Percentiles rank a stretch among this genome's conserved stretches.
phyloP scores from a whole-genome alignment of 371 early-diverging fungal genomes.

The Blastocladiella emersonii region DNA sequence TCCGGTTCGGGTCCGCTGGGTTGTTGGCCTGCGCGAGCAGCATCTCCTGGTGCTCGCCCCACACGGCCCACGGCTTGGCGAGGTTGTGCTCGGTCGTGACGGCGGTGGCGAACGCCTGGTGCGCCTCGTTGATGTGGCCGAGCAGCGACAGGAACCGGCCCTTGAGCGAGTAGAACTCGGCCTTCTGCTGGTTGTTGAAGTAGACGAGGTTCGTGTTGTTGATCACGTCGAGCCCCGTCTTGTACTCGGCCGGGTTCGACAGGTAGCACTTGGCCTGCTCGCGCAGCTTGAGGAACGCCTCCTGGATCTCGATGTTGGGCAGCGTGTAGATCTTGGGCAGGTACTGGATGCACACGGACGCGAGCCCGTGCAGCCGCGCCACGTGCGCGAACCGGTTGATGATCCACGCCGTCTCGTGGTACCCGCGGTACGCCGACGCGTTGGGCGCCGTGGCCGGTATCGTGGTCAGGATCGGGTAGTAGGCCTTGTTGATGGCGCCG shows the following conservation, averaged over 20 bases:
- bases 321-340: conserved; percentile 94
- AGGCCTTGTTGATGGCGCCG: conserved; percentile 85
- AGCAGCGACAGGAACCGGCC: conserved; percentile 87
- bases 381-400: conserved; percentile 98
- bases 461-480: conserved; percentile 47
- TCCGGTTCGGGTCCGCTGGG: not conserved
- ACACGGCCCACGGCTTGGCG: conserved; percentile 92
- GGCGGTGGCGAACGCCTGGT: conserved; percentile 83
- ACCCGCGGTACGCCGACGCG: conserved; percentile 90
- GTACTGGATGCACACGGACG: conserved; percentile 84
- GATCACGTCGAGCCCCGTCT: conserved; percentile 92
- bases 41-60: conserved; percentile 91
- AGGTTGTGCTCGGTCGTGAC: conserved; percentile 78
- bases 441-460: conserved; percentile 21
- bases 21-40: conserved; percentile 46
- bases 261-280: conserved; percentile 98
- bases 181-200: conserved; percentile 83
- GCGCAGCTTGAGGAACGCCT: conserved; percentile 91
- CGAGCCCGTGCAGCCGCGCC: conserved; percentile 88
- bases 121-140: conserved; percentile 75
- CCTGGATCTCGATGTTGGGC: conserved; percentile 98
- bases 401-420: conserved; percentile 99
- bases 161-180: conserved; percentile 95
- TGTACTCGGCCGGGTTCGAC: conserved; percentile 63
- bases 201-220: conserved; percentile 96